A percentile compares a stretch with the other conserved stretches of the same genome.
phyloP scores from a whole-genome alignment of 2,329 filamentous ascomycete genomes.

The Cercospora beticola region DNA sequence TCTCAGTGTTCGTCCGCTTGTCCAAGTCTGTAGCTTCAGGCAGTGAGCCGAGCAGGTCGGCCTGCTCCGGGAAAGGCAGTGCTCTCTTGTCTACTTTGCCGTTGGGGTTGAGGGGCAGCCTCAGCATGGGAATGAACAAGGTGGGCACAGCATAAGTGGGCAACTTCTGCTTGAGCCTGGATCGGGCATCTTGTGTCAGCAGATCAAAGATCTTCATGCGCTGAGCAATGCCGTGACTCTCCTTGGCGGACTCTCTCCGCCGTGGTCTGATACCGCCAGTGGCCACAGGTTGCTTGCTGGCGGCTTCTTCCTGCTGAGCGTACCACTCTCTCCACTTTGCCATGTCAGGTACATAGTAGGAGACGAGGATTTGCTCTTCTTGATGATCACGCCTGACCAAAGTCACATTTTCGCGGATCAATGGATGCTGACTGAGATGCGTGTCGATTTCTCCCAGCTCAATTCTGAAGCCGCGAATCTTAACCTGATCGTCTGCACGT shows the following conservation, averaged over 20 bases:
- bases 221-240: conserved; percentile 35
- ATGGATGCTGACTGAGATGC: conserved; percentile 69
- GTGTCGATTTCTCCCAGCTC: conserved; percentile 92
- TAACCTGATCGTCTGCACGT: conserved; percentile 84
- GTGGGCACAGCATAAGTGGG: conserved; percentile 74
- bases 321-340: conserved; percentile 72
- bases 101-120: conserved; percentile 78
- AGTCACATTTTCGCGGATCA: conserved; percentile 83
- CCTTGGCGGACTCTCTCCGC: conserved; percentile 32
- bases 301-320: conserved; percentile 40
- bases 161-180: conserved; percentile 69
- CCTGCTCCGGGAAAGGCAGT: conserved; percentile 76
- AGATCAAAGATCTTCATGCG: conserved; percentile 60
- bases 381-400: conserved; percentile 79
- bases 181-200: conserved; percentile 60
- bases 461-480: conserved; percentile 93
- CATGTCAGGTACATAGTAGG: conserved; percentile 83
- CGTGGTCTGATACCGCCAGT: conserved; percentile 20
- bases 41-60: conserved; percentile 60
- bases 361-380: conserved; percentile 83
- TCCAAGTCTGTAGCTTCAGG: conserved; percentile 47
- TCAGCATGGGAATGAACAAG: conserved; percentile 69
- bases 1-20: conserved; percentile 59
- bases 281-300: conserved; percentile 21
- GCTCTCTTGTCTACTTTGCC: conserved; percentile 79